These are phyloP conservation scores for Saccharomycopsis capsularis DNA, from an alignment of 805 yeast genomes.

Conservation along the genomic window DNA sequence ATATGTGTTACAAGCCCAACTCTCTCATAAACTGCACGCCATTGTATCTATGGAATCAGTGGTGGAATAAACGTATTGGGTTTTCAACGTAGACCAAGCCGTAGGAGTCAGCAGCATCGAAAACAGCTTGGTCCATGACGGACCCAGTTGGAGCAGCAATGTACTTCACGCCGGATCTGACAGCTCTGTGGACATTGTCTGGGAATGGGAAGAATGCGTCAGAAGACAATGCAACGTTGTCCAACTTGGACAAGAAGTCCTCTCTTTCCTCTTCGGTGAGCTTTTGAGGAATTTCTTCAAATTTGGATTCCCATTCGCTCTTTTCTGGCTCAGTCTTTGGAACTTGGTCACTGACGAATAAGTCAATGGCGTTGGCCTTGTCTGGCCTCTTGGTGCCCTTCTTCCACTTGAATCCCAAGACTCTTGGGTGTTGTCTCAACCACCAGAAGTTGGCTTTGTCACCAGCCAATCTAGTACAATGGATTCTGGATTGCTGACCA, in stretches of 20 bases:
- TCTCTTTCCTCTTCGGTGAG: conserved; percentile 74
- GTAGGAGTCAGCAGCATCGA: conserved; percentile 89
- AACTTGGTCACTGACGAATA: conserved; percentile 84
- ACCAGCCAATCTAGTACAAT: conserved; percentile 98
- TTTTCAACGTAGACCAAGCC: conserved; percentile 92
- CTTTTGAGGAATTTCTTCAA: conserved; percentile 76
- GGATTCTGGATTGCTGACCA: conserved; percentile 98
- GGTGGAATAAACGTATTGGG: conserved; percentile 97
- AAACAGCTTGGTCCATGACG: conserved; percentile 94
- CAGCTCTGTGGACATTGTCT: conserved; percentile 97
- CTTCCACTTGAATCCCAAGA: conserved; percentile 91
- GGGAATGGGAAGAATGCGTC: conserved; percentile 99
- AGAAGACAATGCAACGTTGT: conserved; percentile 84
- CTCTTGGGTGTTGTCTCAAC: conserved; percentile 97
- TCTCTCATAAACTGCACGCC: too few relatives aligned
- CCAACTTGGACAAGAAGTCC: conserved; percentile 78
- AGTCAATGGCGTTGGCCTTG: conserved; percentile 95
- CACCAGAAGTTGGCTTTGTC: conserved; percentile 99
- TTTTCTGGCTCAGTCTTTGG: conserved; percentile 91
- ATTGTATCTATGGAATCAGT: too few relatives aligned
- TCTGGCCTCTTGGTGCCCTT: conserved; percentile 98
- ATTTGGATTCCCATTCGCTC: conserved; percentile 85
- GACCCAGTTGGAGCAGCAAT: conserved; percentile 97
- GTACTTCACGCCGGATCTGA: conserved; percentile 90
- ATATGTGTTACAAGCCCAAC: too few relatives aligned